Evolutionary conservation across 1,284 basidiomycete genomes (phyloP), one percentile per base, ranked within the genome.

Genomic region (Sanghuangporus weigelae): DNA sequence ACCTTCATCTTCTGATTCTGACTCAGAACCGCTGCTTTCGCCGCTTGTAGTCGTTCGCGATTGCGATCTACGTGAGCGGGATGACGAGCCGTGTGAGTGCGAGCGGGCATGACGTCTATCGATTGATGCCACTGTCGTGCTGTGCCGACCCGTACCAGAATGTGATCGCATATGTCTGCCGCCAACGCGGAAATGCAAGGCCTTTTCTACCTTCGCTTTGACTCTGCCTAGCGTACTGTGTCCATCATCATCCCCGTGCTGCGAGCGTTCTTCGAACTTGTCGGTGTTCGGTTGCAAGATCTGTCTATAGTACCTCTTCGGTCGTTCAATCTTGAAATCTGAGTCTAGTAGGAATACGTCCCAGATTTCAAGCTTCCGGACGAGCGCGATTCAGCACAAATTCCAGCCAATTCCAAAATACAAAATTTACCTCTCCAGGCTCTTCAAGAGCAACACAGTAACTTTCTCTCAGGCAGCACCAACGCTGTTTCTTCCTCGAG

Each of bases 291-390:
- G 67, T 64, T 78, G 82, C 11, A 93, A 76, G 35, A 90, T 78
- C 66, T 92, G 89, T 7, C 91, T 85, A 69, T 91, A 91, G 68
- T 90, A 89, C 11, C 90, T 79, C 68, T 79, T 84, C 3, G 90
- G 90, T 12, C 87, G 82, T 68, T 96, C 88, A 58, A 98, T 94
- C 60, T 83, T 81, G 73, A 99, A 99, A 71, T 96, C 91, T 1
- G 85, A 79, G 73, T 99, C 97, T 66, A 99, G 80, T 44, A 98
- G 79, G 77, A 99, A 98, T 21, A 98, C 95, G 67, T 99, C 97
- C 84, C 93, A 94, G 38, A 98, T 79, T 39, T 82, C 80, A 3
- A 88, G 79, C 88, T 95, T 68, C 1, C 21, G n/a, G 21, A 44
- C 2, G 44, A 46, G 19, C 50, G 39, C 0, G 53, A 59, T 38